A percentile compares a stretch with the other conserved stretches of the same genome.
These are phyloP conservation scores for Penstemon davidsonii DNA, from an alignment of 257 asterid species.

Conservation along the genomic window DNA sequence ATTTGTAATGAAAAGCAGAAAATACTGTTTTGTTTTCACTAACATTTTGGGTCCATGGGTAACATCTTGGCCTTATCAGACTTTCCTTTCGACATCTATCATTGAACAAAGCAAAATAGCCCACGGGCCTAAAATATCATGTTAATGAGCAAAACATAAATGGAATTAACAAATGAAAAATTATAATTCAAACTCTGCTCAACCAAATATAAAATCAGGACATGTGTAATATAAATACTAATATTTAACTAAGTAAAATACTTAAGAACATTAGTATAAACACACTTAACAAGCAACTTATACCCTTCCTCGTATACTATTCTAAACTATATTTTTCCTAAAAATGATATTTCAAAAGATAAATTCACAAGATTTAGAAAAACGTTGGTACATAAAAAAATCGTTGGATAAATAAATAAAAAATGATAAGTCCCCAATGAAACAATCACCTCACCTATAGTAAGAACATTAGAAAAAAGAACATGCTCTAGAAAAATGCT, in stretches of 20 bases:
- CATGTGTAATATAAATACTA: no score
- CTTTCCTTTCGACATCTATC: no score
- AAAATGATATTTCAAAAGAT: not conserved
- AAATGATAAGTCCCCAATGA: slow-evolving; percentile 6
- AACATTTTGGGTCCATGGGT: no score
- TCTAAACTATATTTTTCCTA: not conserved
- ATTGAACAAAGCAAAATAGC: no score
- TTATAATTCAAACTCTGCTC: no score
- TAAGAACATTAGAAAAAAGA: slow-evolving; percentile 5
- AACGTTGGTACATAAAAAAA: not conserved
- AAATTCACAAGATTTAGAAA: not conserved
- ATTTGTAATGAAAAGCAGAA: not conserved
- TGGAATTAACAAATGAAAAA: no score
- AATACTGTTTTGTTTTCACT: no score
- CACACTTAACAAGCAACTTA: not conserved
- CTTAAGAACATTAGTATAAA: not conserved
- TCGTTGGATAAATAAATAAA: slow-evolving; percentile 4
- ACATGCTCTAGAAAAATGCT: slow-evolving; percentile 17
- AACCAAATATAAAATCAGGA: no score
- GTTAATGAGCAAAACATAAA: no score
- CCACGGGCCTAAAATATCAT: no score
- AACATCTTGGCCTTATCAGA: no score
- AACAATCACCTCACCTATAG: slow-evolving; percentile 4
- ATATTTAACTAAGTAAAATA: no score
- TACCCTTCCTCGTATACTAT: not conserved